A percentile compares a stretch with the other conserved stretches of the same genome.
These are phyloP conservation scores for Flaveria floridana DNA, from an alignment of 140 eudicot genomes.

Conservation along the genomic window DNA sequence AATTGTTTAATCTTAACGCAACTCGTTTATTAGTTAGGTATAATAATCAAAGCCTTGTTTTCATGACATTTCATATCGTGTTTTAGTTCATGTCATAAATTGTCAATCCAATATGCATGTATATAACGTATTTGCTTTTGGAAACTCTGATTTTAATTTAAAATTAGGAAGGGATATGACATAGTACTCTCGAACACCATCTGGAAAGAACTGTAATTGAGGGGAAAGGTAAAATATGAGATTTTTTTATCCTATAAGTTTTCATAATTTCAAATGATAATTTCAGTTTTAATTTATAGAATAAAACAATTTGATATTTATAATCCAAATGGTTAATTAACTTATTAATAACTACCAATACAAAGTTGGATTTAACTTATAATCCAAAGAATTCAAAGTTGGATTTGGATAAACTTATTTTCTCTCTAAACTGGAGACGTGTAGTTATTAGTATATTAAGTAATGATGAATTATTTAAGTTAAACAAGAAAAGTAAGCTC, in stretches of 20 bases:
- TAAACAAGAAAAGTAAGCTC: not conserved
- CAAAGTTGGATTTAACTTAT: no score
- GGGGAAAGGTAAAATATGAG: not conserved
- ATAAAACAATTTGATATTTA: not conserved
- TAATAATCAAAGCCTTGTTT: not conserved
- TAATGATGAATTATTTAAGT: not conserved
- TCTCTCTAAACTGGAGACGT: not conserved
- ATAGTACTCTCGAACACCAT: not conserved
- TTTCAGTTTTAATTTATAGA: not conserved
- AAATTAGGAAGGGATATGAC: not conserved
- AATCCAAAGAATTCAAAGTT: not conserved
- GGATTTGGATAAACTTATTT: constrained; percentile 11
- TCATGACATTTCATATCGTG: not conserved
- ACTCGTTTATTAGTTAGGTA: not conserved
- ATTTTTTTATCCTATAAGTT: not conserved
- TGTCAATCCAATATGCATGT: not conserved
- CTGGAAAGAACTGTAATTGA: not conserved
- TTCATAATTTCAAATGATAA: not conserved
- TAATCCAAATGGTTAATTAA: not conserved
- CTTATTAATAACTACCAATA: not conserved
- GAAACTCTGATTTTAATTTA: no score
- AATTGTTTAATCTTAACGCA: not conserved
- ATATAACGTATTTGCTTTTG: no score
- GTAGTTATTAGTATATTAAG: constrained; percentile 4
- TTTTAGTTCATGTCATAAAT: not conserved